These are phyloP conservation scores for Trichothecium sympodiale DNA, from an alignment of 2,329 filamentous ascomycete genomes.

Conservation along the genomic window DNA sequence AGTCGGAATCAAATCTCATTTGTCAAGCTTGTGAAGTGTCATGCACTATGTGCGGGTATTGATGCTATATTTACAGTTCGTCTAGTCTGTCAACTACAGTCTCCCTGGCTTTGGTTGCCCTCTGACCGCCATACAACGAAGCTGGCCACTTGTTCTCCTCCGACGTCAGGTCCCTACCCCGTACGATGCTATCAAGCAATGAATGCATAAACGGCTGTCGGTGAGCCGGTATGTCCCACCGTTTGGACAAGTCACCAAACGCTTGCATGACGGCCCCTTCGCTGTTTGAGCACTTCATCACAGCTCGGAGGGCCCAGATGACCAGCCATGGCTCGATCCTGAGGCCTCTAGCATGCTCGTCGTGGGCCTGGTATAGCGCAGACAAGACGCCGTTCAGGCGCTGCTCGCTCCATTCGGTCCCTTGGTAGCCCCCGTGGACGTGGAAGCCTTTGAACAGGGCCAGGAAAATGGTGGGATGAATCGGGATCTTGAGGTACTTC, in stretches of 20 bases:
- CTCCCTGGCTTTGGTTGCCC: too few species aligned
- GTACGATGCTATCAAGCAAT: constrained; percentile 31
- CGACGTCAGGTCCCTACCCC: constrained; percentile 19
- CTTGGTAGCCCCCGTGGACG: constrained; percentile 51
- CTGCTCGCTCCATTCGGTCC: constrained; percentile 60
- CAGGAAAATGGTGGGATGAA: constrained; percentile 69
- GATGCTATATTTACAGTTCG: too few species aligned
- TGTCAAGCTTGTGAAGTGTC: constrained; percentile 2
- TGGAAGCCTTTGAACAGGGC: constrained; percentile 76
- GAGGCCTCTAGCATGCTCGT: constrained; percentile 32
- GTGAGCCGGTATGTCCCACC: constrained; percentile 32
- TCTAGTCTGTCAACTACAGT: too few species aligned
- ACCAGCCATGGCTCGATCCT: constrained; percentile 50
- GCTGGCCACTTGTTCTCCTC: constrained; percentile 12
- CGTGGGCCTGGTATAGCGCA: constrained; percentile 47
- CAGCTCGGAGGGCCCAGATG: constrained; percentile 51
- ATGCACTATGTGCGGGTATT: too few species aligned
- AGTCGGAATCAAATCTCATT: constrained; percentile 2
- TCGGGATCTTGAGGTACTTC: constrained; percentile 52
- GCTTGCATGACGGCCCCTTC: constrained; percentile 41
- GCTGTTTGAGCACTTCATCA: constrained; percentile 44
- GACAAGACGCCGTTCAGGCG: constrained; percentile 59
- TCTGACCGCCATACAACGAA: too few species aligned
- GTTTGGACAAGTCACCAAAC: constrained; percentile 36
- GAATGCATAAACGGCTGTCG: constrained; percentile 35